Base-by-base conservation (phyloP, 2,329 filamentous ascomycete species). In the Neonectria hederae region DNA sequence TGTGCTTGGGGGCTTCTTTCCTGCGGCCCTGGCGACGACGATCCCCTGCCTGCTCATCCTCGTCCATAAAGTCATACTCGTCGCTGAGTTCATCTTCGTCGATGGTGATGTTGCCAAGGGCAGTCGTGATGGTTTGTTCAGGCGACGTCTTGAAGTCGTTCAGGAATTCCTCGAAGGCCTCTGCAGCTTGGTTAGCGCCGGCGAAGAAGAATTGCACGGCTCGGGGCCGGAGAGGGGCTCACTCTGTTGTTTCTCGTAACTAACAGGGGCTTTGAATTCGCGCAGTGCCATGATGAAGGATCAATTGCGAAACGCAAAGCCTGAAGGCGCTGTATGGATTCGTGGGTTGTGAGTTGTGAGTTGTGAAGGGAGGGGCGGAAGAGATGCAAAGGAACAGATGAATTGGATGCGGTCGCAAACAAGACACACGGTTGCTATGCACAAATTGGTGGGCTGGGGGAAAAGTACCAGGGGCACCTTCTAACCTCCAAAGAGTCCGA, bases 51-150 rank as follows among this genome's bases (percentile, higher is more conserved):
- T 88, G 87, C 67, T 92, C 90, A 66, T 89, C 87, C 72, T 94
- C 91, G 76, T 97, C 93, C 89, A 97, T 93, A 76, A 97, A 92
- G 75, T 97, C 94, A 78, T 97, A 93, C 74, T 97, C 93, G 75
- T 97, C 94, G 79, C 91, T 94, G 45, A 92, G 86, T 72, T 91
- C 92, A 80, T 97, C 91, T 75, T 93, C 94, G 77, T 94, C 91
- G 69, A 99, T 92, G 75, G 92, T 92, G 74, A 99, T 89, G 70
- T 91, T 89, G 72, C 93, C 89, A 52, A 99, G 86, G 48, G 94
- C 94, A 77, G 94, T 90, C 42, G 92, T 89, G 70, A 97, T 89
- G 64, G 90, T 87, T 64, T 85, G 87, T 79, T 85, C 88, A 61
- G 83, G 91, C 76, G 85, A 90, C 59, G 90, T 90, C 83, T 99